Conservation (phyloP, 352 stramenopile genomes). For the Globisporangium lucens region DNA sequence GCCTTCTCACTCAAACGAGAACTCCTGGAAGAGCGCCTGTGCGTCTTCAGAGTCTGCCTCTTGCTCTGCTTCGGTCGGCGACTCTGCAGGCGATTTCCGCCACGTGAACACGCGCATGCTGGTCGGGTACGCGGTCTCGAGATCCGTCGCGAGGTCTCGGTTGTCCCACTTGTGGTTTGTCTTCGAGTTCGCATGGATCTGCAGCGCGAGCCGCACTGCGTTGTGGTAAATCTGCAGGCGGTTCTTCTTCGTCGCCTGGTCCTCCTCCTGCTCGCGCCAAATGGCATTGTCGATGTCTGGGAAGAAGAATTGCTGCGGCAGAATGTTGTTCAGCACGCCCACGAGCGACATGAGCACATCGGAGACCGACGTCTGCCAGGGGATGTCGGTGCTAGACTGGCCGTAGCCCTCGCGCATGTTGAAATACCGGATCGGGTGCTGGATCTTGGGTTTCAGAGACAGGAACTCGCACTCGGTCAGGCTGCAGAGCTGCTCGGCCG, state of each 20-base stretch:
- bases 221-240: slow-evolving; percentile 48
- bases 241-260: slow-evolving; percentile 18
- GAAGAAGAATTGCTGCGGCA: slow-evolving; percentile 41
- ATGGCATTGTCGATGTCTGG: slow-evolving; percentile 26
- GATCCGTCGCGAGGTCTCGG: slow-evolving; percentile 6
- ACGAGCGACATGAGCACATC: slow-evolving; percentile 53
- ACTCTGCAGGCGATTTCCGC: not conserved
- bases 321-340: slow-evolving; percentile 50
- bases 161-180: slow-evolving; percentile 38
- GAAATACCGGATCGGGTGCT: slow-evolving; percentile 47
- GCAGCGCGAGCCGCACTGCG: slow-evolving; percentile 35
- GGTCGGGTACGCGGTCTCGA: slow-evolving; percentile 13
- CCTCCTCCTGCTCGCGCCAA: slow-evolving; percentile 21
- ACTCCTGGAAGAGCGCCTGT: slow-evolving; percentile 12
- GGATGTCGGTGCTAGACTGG: slow-evolving; percentile 30
- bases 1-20: slow-evolving; percentile 13
- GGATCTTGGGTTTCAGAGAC: slow-evolving; percentile 51
- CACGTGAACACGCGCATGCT: slow-evolving; percentile 19
- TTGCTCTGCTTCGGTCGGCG: not conserved
- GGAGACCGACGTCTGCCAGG: slow-evolving; percentile 42
- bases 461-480: slow-evolving; percentile 48
- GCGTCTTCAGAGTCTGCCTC: not conserved
- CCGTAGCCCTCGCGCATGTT: slow-evolving; percentile 64
- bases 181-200: slow-evolving; percentile 43
- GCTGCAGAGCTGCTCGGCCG: slow-evolving; percentile 37